phyloP scores from a whole-genome alignment of 1,284 basidiomycete species.

The Flammula alnicola region DNA sequence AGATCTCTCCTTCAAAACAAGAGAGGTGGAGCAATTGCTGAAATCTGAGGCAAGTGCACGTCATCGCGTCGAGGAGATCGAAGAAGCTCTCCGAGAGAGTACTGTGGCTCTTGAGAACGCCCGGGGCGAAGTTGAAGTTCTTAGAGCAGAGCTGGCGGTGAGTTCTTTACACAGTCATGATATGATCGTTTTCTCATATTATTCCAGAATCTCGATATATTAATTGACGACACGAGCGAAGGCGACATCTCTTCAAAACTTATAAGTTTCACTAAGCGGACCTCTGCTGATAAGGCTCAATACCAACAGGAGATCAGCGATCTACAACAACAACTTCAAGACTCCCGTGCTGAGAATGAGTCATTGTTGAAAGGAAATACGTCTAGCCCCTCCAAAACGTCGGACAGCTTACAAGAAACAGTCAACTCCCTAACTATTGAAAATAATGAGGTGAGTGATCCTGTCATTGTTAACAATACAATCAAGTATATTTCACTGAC shows the following conservation, averaged over 20 bases:
- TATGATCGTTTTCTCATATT: background rate
- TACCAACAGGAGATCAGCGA: slow-evolving; percentile 58
- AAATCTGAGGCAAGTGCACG: slow-evolving; percentile 69
- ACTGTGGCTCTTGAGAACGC: slow-evolving; percentile 89
- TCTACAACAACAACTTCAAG: slow-evolving; percentile 53
- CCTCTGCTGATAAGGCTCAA: slow-evolving; percentile 47
- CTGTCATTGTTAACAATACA: background rate
- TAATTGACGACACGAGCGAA: slow-evolving; percentile 41
- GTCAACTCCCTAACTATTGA: slow-evolving; percentile 6
- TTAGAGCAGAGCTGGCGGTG: slow-evolving; percentile 80
- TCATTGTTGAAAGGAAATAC: background rate
- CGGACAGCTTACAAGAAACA: slow-evolving; percentile 2
- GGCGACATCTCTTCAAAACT: slow-evolving; percentile 44
- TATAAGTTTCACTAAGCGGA: slow-evolving; percentile 46
- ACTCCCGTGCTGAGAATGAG: slow-evolving; percentile 32
- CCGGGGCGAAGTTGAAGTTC: slow-evolving; percentile 87
- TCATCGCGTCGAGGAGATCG: slow-evolving; percentile 77
- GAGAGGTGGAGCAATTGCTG: slow-evolving; percentile 65
- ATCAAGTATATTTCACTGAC: background rate
- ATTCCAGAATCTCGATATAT: slow-evolving; percentile 57
- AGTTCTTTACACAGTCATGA: slow-evolving; percentile 35
- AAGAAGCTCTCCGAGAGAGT: slow-evolving; percentile 88
- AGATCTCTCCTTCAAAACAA: slow-evolving; percentile 66
- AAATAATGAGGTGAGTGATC: slow-evolving; percentile 13
- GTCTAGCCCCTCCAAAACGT: background rate